Base-by-base conservation (phyloP, 2,329 filamentous ascomycete genomes). In the Aureobasidium sp. region DNA sequence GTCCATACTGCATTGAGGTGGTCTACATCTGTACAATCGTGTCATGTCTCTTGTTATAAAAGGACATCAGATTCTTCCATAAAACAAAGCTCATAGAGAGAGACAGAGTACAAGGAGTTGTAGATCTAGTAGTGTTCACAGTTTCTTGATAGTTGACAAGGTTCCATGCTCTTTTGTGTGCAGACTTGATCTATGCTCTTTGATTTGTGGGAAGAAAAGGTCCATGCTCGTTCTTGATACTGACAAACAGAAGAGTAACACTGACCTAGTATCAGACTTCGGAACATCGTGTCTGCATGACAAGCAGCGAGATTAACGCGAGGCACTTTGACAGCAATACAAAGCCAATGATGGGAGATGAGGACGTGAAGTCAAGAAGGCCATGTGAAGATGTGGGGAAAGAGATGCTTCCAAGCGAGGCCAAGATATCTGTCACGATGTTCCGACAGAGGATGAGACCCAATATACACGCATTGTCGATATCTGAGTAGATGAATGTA, bases 351-450 rank as follows among this genome's bases (percentile, higher is more conserved):
- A 25, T 55, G 38, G 25, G 47, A 25, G 15, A 15, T 36, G 55
- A 59, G 42, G 42, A 38, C 2, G 42, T 59, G 55, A 59, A 59
- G 55, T 59, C 42, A 45, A 29, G 55, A 59, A 58, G 11, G 42
- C 20, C 23, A 4, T 36, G 4, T 36, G 11, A 42, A 59, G 27
- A 59, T 47, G 27, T 47, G 55, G 55, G 42, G 55, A 59, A 59
- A 29, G 29, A 59, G 31, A 20, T 53, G 13, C 2, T 3, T 8
- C 25, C 40, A 47, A 47, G 55, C 42, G 27, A 59, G 55, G 55
- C 42, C 55, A 59, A 59, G 27, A 59, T n/a, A 59, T 47, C 25
- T 47, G 55, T 18, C 55, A 43, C 27, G 31, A 20, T 18, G 36
- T 16, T 18, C 2, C 42, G 18, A 45, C 54, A 15, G n/a, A n/a